A percentile compares a stretch with the other conserved stretches of the same genome.
Evolutionary conservation across 1,284 basidiomycete species (phyloP).

Genomic region (Heliocybe sulcata): DNA sequence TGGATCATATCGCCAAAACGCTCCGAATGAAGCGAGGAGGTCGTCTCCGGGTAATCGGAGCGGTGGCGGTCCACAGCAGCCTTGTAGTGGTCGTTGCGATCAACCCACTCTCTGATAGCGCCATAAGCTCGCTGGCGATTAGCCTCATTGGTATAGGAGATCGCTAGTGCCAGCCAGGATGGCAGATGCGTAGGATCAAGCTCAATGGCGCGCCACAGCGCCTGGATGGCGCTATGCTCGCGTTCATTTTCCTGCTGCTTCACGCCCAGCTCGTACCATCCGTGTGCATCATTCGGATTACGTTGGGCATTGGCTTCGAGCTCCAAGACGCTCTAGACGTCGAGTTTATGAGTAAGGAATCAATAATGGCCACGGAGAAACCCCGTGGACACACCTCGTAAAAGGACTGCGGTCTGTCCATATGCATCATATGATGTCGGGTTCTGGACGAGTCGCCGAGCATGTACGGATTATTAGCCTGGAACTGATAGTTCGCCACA

Average conservation of each 20-base stretch:
- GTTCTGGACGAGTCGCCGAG: conserved; percentile 48
- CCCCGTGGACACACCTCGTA: conserved; percentile 46
- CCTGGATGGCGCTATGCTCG: conserved; percentile 85
- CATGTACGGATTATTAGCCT: conserved; percentile 77
- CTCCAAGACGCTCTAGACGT: conserved; percentile 71
- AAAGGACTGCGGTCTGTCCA: conserved; percentile 30
- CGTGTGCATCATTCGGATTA: conserved; percentile 62
- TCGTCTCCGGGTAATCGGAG: conserved; percentile 23
- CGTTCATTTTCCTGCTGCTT: conserved; percentile 99
- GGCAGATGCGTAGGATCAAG: conserved; percentile 74
- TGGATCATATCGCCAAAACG: conserved; percentile 45
- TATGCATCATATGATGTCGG: conserved; percentile 48
- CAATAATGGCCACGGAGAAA: conserved; percentile 12
- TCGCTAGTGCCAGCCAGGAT: conserved; percentile 87
- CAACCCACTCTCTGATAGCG: conserved; percentile 82
- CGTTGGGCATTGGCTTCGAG: conserved; percentile 87
- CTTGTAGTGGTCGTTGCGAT: conserved; percentile 48
- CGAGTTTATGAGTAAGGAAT: background rate
- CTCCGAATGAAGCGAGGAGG: conserved; percentile 28
- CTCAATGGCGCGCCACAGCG: conserved; percentile 76
- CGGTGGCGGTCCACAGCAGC: conserved; percentile 37
- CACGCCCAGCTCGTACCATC: conserved; percentile 92
- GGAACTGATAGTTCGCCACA: conserved; percentile 68
- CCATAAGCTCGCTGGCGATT: conserved; percentile 68
- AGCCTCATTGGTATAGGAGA: conserved; percentile 91